phyloP scores from a whole-genome alignment of 2,329 filamentous ascomycete species.

The Penicillium sp. region DNA sequence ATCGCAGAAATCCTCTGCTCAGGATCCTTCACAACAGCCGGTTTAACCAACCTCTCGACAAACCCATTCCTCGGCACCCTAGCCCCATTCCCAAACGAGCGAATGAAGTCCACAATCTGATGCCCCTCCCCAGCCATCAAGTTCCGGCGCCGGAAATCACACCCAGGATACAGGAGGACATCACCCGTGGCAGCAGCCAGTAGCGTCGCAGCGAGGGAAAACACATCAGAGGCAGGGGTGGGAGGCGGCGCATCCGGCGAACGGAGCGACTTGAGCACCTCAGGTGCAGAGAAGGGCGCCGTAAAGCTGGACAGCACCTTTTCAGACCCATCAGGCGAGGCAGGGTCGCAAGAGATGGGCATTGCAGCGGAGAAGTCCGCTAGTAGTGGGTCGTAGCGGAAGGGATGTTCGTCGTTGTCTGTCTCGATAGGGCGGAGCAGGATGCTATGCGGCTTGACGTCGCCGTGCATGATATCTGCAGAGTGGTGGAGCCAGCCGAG shows the following conservation, averaged over 20 bases:
- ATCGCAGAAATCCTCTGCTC: slow-evolving; percentile 33
- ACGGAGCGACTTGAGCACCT: slow-evolving; percentile 44
- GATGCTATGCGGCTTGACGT: slow-evolving; percentile 54
- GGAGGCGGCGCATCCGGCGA: slow-evolving; percentile 40
- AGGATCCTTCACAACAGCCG: slow-evolving; percentile 46
- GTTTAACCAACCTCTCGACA: slow-evolving; percentile 44
- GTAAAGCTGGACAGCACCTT: slow-evolving; percentile 46
- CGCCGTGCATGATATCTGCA: slow-evolving; percentile 50
- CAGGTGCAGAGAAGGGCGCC: slow-evolving; percentile 51
- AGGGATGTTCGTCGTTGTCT: slow-evolving; percentile 20
- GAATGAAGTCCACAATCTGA: slow-evolving; percentile 46
- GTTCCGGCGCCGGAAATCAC: slow-evolving; percentile 44
- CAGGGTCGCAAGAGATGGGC: slow-evolving; percentile 16
- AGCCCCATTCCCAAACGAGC: slow-evolving; percentile 40
- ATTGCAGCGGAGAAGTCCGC: slow-evolving; percentile 52
- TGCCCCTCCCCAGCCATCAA: slow-evolving; percentile 50
- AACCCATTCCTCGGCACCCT: slow-evolving; percentile 46
- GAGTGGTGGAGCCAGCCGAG: slow-evolving; percentile 49
- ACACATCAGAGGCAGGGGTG: slow-evolving; percentile 46
- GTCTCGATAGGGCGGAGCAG: slow-evolving; percentile 37
- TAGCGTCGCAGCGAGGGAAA: slow-evolving; percentile 51
- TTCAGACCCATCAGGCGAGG: slow-evolving; percentile 15
- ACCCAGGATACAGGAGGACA: slow-evolving; percentile 47
- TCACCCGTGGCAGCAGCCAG: slow-evolving; percentile 52
- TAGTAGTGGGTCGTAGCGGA: slow-evolving; percentile 47